Conservation (phyloP, 345 rosid genomes). For the Salix viminalis region DNA sequence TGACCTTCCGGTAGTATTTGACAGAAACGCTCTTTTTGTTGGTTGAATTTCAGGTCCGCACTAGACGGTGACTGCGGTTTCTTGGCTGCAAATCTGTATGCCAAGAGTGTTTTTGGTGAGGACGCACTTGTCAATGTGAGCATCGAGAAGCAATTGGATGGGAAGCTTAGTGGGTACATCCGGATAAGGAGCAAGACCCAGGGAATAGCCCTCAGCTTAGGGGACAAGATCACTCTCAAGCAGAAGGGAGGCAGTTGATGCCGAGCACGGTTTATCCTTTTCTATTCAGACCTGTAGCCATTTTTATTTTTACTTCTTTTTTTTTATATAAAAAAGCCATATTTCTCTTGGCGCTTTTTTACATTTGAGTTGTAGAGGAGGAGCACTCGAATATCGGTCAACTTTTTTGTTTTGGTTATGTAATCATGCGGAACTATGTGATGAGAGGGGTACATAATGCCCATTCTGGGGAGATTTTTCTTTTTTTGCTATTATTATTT, state of each 20-base stretch:
- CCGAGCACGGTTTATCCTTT: neutral
- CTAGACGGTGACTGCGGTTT: slow-evolving; percentile 81
- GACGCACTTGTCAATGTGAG: slow-evolving; percentile 80
- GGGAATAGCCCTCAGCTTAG: slow-evolving; percentile 81
- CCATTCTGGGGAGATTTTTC: too few relatives aligned
- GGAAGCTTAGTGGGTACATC: slow-evolving; percentile 74
- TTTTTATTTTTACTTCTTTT: too few relatives aligned
- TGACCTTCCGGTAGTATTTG: neutral
- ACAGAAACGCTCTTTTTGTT: neutral
- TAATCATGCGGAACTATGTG: too few relatives aligned
- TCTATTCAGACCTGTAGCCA: neutral
- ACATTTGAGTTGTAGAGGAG: neutral
- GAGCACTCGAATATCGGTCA: too few relatives aligned
- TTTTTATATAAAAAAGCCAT: too few relatives aligned
- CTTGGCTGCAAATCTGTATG: slow-evolving; percentile 82
- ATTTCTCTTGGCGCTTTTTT: neutral
- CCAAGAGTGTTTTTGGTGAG: slow-evolving; percentile 86
- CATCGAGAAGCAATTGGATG: slow-evolving; percentile 68
- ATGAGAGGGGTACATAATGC: too few relatives aligned
- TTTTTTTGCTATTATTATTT: too few relatives aligned
- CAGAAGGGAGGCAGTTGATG: slow-evolving; percentile 66
- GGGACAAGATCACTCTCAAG: slow-evolving; percentile 76
- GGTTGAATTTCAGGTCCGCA: slow-evolving; percentile 53
- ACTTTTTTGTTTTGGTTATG: too few relatives aligned
- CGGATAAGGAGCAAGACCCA: slow-evolving; percentile 92